Evolutionary conservation across 2,329 filamentous ascomycete genomes (phyloP).

Genomic region (Colletotrichum sp.): DNA sequence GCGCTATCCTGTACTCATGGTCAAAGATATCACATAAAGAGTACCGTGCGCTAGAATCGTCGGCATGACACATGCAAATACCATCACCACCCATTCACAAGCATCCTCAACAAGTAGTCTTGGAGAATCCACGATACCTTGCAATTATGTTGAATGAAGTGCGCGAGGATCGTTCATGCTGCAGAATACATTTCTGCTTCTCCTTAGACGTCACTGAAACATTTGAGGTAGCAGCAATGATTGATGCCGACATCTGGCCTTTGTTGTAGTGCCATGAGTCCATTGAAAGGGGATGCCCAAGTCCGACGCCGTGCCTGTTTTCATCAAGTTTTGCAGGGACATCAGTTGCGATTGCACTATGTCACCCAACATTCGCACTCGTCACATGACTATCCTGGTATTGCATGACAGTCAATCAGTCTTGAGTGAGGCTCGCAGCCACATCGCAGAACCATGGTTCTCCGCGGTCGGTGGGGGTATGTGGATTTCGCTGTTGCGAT

Average conservation of each 20-base stretch:
- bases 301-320: neutral
- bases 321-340: neutral
- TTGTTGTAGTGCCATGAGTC: neutral
- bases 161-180: neutral
- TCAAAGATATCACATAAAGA: too few relatives aligned
- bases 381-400: neutral
- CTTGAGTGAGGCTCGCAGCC: neutral
- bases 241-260: neutral
- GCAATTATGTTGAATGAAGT: neutral
- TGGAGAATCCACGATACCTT: neutral
- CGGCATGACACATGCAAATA: too few relatives aligned
- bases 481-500: neutral
- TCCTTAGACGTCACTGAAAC: neutral
- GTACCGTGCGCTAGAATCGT: too few relatives aligned
- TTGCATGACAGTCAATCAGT: neutral
- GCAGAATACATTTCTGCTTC: neutral
- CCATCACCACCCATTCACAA: neutral
- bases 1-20: too few relatives aligned
- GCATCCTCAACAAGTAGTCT: neutral
- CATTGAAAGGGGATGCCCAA: neutral
- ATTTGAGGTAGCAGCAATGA: neutral
- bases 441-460: neutral
- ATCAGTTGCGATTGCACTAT: neutral
- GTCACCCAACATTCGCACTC: neutral
- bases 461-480: neutral